Evolutionary conservation across 495 filamentous ascomycete genomes (phyloP), one percentile per base, ranked within the genome.

Genomic region (Neurospora tetrasperma): DNA sequence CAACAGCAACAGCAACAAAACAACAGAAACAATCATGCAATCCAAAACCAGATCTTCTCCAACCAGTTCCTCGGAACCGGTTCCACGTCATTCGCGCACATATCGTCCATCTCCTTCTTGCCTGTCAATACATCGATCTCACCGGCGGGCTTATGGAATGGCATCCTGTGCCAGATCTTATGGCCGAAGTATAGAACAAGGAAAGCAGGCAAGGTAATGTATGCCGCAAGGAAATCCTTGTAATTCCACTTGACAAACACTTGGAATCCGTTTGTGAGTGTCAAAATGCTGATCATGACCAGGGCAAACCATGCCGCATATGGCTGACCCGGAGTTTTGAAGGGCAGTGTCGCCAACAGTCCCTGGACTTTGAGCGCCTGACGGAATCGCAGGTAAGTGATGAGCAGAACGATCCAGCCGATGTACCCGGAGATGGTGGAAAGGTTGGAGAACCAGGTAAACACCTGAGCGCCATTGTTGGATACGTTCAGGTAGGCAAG

Each of bases 401-500:
- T 75, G 77, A 84, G 77, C 69, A 86, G 79, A 42, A 85, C 81
- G 73, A 86, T 83, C 84, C 84, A 85, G n/a, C 79, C 84, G 70
- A 86, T 79, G 77, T 80, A 85, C 3, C 84, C 84, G 1, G 82
- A 83, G 71, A 86, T 85, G 70, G 84, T 86, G 6, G 79, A 83
- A 71, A 86, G 79, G 78, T 84, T 86, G 59, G 79, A 79, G 76
- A 86, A 88, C 90, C 90, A 92, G 42, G 78, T 80, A 77, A 92
- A 92, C 5, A 90, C 88, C 14, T 80, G 80, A 5, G 84, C 85
- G 54, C 85, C 86, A 38, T 85, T 84, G 71, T 85, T 85, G 43
- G 81, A 84, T 8, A 85, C 86, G 70, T 88, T 88, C 75, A 93
- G 85, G 85, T 89, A 92, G 5, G 89, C 88, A 31, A 93, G 83